Base-by-base conservation (phyloP, 2,329 filamentous ascomycete genomes). In the Elsinoe batatas region DNA sequence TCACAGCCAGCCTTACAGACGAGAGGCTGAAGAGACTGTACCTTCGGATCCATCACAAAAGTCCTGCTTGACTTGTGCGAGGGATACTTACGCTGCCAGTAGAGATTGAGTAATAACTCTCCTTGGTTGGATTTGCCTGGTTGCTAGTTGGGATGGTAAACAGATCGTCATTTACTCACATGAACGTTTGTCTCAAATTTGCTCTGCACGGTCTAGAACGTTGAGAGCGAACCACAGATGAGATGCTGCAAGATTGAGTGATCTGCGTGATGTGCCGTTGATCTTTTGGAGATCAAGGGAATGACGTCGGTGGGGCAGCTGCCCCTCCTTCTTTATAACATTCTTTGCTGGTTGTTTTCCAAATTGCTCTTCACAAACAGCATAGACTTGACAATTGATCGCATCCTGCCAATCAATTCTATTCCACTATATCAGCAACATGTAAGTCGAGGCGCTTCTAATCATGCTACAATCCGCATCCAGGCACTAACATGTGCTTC, bases 271-370 rank as follows among this genome's bases (percentile, higher is more conserved):
- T 38, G 47, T 37, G 47, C 47, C 47, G 47, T 44, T 44, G 47
- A 51, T 51, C 47, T 32, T 20, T 35, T 18, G 33, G 13, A 33
- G 47, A 51, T 51, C 47, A 51, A 36, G 37, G 47, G 33, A 33
- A 51, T 51, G 47, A 51, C 47, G 47, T 51, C 47, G 47, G 47
- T 51, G 47, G 47, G 44, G 47, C 26, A n/a, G 36, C 33, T 38
- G 47, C 47, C 47, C 47, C 47, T 51, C 47, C 47, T 37, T 37
- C 33, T 49, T 49, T 30, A 33, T 11, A 6, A 33, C 32, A 49
- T n/a, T 49, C 33, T 49, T 33, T 13, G 32, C 18, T 26, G 4
- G 44, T 17, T 49, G 44, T 33, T 17, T 49, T 20, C 32, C 20
- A 22, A 18, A 49, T 49, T 18, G 26, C 33, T 26, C 44, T 35